Percentiles rank a stretch among this genome's conserved stretches.
Evolutionary conservation across 768 basidiomycete genomes (phyloP).

Genomic region (Agrocybe chaxingu): DNA sequence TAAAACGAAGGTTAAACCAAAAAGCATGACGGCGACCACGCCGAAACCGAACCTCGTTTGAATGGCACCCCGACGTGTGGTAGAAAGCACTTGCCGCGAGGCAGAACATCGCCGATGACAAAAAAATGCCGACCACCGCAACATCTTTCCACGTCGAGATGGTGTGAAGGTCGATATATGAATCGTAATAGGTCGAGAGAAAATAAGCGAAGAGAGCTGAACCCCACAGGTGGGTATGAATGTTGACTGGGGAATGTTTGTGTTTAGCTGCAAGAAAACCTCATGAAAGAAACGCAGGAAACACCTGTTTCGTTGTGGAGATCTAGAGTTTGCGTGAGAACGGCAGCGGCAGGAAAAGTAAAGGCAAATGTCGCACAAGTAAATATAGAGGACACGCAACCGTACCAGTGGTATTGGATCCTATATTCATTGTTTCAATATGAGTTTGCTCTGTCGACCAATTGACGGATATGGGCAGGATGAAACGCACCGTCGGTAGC

Average conservation of each 20-base stretch:
- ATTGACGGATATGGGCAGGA: not conserved
- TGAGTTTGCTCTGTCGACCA: not conserved
- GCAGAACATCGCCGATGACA: constrained; percentile 71
- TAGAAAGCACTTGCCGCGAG: constrained; percentile 68
- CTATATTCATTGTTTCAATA: constrained; percentile 27
- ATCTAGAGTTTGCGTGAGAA: constrained; percentile 39
- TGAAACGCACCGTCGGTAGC: constrained; percentile 60
- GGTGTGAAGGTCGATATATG: constrained; percentile 48
- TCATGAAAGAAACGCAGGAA: constrained; percentile 8
- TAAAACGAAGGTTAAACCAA: constrained; percentile 7
- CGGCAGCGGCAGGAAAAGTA: constrained; percentile 10
- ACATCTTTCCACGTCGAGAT: constrained; percentile 60
- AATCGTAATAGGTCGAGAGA: constrained; percentile 48
- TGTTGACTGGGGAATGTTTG: constrained; percentile 58
- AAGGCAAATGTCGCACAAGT: constrained; percentile 47
- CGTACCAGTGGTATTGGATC: constrained; percentile 57
- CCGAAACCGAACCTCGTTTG: constrained; percentile 48
- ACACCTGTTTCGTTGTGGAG: constrained; percentile 77
- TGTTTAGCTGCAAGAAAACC: constrained; percentile 12
- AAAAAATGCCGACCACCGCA: constrained; percentile 59
- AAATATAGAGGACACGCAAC: constrained; percentile 61
- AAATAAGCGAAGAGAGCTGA: constrained; percentile 59
- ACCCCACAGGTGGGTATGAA: constrained; percentile 78
- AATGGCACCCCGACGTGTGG: constrained; percentile 75
- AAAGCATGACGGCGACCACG: constrained; percentile 15